phyloP scores from a whole-genome alignment of 1,139 yeast species.

The Candida pseudoviswanathii region DNA sequence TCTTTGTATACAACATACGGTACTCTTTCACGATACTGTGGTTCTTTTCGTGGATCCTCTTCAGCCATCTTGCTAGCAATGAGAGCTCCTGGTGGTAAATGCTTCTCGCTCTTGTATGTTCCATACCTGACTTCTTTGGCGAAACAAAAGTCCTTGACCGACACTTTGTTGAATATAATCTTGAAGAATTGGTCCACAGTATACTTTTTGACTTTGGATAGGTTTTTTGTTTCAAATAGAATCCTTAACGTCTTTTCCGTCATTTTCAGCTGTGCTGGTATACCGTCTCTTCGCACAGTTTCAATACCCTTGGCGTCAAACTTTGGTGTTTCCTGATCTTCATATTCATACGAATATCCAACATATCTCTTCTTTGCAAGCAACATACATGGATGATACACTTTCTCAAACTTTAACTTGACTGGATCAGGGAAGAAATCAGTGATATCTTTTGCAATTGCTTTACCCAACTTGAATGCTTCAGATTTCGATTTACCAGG shows the following conservation, averaged over 20 bases:
- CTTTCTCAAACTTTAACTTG: conserved; percentile 85
- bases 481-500: conserved; percentile 80
- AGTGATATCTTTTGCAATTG: conserved; percentile 67
- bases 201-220: conserved; percentile 69
- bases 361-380: conserved; percentile 89
- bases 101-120: conserved; percentile 67
- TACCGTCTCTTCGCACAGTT: conserved; percentile 91
- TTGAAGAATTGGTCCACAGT: conserved; percentile 66
- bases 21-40: conserved; percentile 86
- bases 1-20: conserved; percentile 83
- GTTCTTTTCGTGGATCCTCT: conserved; percentile 72
- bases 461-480: conserved; percentile 75
- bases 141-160: conserved; percentile 84
- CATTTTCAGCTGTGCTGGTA: conserved; percentile 87
- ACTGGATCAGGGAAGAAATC: conserved; percentile 79
- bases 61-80: conserved; percentile 65
- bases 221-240: conserved; percentile 71
- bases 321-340: conserved; percentile 54
- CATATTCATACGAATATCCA: conserved; percentile 71
- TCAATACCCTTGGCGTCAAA: conserved; percentile 98
- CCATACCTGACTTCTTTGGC: conserved; percentile 90
- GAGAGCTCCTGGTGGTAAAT: conserved; percentile 90
- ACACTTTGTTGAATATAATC: conserved; percentile 60
- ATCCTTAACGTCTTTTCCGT: conserved; percentile 69
- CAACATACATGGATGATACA: conserved; percentile 82